Conservation (phyloP, 148 eudicot species). For the Amaranthus cruentus region DNA sequence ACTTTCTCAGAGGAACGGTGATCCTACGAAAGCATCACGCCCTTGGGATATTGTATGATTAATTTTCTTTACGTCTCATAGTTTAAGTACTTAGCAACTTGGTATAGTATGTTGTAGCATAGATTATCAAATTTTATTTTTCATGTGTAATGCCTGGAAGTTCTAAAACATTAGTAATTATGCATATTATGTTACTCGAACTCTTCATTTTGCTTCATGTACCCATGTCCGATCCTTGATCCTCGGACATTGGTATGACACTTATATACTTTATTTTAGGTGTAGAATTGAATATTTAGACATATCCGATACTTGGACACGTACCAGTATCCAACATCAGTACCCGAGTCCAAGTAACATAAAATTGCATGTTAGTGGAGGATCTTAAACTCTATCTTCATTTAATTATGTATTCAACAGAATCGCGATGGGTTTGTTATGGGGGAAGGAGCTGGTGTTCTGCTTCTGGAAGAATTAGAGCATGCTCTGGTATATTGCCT, state of each 20-base stretch:
- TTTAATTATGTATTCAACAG: constrained; percentile 35
- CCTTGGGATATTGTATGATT: constrained; percentile 83
- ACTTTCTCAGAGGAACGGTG: constrained; percentile 77
- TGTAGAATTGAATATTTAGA: too few relatives aligned
- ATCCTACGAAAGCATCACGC: constrained; percentile 90
- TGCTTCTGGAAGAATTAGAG: constrained; percentile 89
- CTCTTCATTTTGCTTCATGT: too few relatives aligned
- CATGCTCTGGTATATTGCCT: constrained; percentile 67
- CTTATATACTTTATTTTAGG: too few relatives aligned
- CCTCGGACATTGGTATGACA: too few relatives aligned
- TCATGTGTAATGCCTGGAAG: not conserved
- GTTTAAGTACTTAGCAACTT: not conserved
- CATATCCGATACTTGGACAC: too few relatives aligned
- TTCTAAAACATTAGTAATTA: not conserved
- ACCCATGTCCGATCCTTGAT: too few relatives aligned
- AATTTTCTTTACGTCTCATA: constrained; percentile 4
- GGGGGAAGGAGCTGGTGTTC: constrained; percentile 99
- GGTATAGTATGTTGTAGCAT: not conserved
- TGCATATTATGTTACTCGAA: too few relatives aligned
- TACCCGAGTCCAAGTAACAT: too few relatives aligned
- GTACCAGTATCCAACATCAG: too few relatives aligned
- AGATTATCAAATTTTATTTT: not conserved
- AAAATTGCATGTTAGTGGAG: not conserved
- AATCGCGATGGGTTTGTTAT: constrained; percentile 95
- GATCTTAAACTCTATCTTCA: constrained; percentile 2